These are phyloP conservation scores for Asterophora lycoperdoides DNA, from an alignment of 768 basidiomycete genomes.

Conservation along the genomic window DNA sequence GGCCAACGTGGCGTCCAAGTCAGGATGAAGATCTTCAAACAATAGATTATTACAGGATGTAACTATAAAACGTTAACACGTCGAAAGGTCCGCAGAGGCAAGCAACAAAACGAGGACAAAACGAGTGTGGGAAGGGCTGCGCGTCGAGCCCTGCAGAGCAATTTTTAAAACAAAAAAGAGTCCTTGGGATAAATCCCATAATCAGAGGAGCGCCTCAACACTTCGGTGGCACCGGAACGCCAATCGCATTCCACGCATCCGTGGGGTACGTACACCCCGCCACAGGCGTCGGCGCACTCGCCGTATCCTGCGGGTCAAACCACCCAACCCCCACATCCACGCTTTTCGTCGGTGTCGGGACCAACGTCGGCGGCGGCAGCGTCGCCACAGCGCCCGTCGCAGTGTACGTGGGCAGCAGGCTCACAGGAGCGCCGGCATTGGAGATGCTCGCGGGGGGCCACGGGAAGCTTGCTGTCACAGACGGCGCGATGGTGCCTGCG, in stretches of 20 bases:
- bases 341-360: conserved; percentile 32
- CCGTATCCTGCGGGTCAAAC: conserved; percentile 48
- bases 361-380: conserved; percentile 43
- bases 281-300: conserved; percentile 42
- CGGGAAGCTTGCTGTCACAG: conserved; percentile 35
- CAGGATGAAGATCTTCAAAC: not conserved
- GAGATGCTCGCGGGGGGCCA: conserved; percentile 66
- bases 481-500: conserved; percentile 45
- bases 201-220: too few relatives aligned
- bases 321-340: conserved; percentile 50
- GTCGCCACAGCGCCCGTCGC: conserved; percentile 59
- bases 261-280: conserved; percentile 57
- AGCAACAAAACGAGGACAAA: not conserved
- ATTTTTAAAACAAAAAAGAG: too few relatives aligned
- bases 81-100: too few relatives aligned
- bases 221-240: conserved; percentile 28
- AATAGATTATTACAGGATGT: too few relatives aligned
- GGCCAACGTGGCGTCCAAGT: not conserved
- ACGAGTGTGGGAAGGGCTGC: too few relatives aligned
- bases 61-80: too few relatives aligned
- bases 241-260: conserved; percentile 38
- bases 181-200: too few relatives aligned
- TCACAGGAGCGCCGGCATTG: conserved; percentile 30
- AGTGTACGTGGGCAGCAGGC: conserved; percentile 61
- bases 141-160: too few relatives aligned